Evolutionary conservation across 164 flowering plant genomes (phyloP).

Genomic region (Vitis amurensis): DNA sequence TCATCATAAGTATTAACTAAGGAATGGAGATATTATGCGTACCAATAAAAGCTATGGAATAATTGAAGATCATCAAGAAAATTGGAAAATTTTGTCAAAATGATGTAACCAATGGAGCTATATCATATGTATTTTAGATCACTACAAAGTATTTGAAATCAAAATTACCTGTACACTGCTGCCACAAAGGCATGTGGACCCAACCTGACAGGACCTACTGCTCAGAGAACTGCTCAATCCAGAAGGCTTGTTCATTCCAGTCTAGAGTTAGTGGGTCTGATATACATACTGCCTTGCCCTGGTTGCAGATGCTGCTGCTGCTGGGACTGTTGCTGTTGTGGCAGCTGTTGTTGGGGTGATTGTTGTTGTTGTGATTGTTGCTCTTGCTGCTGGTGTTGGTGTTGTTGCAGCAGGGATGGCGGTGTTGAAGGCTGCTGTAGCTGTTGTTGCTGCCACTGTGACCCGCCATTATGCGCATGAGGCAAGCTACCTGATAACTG

Average conservation of each 20-base stretch:
- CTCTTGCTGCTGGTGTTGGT: slow-evolving; percentile 23
- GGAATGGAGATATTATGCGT: neutral
- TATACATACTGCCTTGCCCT: slow-evolving; percentile 43
- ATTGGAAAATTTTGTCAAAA: neutral
- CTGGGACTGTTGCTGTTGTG: slow-evolving; percentile 27
- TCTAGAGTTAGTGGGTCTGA: slow-evolving; percentile 45
- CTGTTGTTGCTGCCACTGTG: slow-evolving; percentile 41
- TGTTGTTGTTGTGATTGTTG: slow-evolving; percentile 21
- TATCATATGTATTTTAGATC: neutral
- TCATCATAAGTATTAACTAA: neutral
- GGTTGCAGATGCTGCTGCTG: slow-evolving; percentile 42
- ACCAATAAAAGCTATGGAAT: neutral
- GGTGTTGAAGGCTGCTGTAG: slow-evolving; percentile 17
- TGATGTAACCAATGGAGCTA: neutral
- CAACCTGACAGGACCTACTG: slow-evolving; percentile 23
- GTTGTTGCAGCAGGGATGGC: slow-evolving; percentile 17
- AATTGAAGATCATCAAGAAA: neutral
- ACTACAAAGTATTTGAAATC: neutral
- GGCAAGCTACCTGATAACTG: slow-evolving; percentile 50
- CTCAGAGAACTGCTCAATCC: slow-evolving; percentile 22
- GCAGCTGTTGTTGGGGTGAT: slow-evolving; percentile 20
- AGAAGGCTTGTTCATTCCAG: slow-evolving; percentile 36
- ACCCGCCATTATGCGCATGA: slow-evolving; percentile 37
- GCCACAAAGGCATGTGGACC: slow-evolving; percentile 39
- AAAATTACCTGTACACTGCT: slow-evolving; percentile 63